Base-by-base conservation (phyloP, 208 protist genomes). In the Angomonas deanei region DNA sequence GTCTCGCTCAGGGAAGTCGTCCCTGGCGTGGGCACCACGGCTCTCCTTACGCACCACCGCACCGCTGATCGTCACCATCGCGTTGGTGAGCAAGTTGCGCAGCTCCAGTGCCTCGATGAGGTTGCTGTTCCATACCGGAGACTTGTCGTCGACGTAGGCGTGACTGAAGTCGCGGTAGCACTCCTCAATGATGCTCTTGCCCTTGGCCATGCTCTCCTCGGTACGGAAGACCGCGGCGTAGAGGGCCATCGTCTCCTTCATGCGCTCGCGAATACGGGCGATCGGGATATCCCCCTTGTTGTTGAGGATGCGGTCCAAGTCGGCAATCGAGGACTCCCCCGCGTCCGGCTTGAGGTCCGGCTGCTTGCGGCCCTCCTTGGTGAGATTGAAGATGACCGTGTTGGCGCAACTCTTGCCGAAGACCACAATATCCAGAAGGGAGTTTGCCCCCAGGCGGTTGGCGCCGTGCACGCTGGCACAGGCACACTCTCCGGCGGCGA, bases 401-500 rank as follows among this genome's bases (percentile, higher is more conserved):
- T 97, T 86, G 26, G 98, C 97, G 70, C 92, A 96, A 28, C 96
- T 97, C 69, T 98, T 94, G 33, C 98, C 98, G 69, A 99, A 99
- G 13, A 99, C 98, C 58, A 99, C 97, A 72, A 99, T 99, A 79
- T 99, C 98, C 0, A 99, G 92, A 26, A 99, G 93, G 19, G 97
- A 99, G 88, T 99, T 99, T 28, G 98, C 98, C n/a, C 97, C 97
- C 17, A 98, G 91, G 50, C 98, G 80, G 85, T 99, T 99, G 28
- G 98, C 98, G 49, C 98, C 98, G 81, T 99, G 98, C 17, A 99
- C 98, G 32, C 92, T 98, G 1, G 97, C 97, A 74, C 96, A 98
- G 21, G 97, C 97, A 48, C 90, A 95, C 89, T 99, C 98, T 30
- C 98, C 98, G 6, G 98, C 98, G 3, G 98, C 97, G 8, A 98